Conservation (phyloP, 2,329 filamentous ascomycete species). For the Aspergillus sergii region DNA sequence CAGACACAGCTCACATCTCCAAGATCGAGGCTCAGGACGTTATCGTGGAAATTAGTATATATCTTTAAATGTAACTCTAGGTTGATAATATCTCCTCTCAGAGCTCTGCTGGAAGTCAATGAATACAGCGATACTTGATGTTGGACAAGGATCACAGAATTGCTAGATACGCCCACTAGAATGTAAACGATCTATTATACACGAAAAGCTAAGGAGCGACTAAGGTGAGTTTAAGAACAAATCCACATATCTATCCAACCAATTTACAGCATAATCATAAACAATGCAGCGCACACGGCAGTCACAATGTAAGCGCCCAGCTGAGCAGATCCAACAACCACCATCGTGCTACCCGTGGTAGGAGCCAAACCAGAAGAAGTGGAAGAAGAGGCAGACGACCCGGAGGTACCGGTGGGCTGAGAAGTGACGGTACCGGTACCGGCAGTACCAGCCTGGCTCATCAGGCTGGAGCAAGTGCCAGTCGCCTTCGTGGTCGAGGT, state of each 20-base stretch:
- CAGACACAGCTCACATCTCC: too few relatives aligned
- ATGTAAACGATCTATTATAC: conserved; percentile 4
- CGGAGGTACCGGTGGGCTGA: conserved; percentile 28
- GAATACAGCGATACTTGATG: background rate
- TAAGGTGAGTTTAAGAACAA: background rate
- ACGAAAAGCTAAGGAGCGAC: background rate
- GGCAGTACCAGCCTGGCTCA: conserved; percentile 43
- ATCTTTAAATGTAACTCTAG: too few relatives aligned
- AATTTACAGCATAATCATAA: conserved; percentile 51
- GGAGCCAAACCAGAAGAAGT: conserved; percentile 15
- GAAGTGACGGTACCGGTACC: conserved; percentile 47
- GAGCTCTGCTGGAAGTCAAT: background rate
- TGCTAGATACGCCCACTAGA: background rate
- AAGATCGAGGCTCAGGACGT: too few relatives aligned
- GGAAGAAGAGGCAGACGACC: conserved; percentile 20
- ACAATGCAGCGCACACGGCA: conserved; percentile 46
- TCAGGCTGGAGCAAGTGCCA: conserved; percentile 40
- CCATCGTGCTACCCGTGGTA: conserved; percentile 2
- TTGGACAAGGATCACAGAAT: background rate
- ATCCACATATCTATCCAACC: background rate
- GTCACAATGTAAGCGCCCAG: conserved; percentile 47
- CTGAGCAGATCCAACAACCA: conserved; percentile 24
- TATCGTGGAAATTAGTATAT: too few relatives aligned
- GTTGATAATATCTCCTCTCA: background rate
- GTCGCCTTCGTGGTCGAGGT: conserved; percentile 37